Evolutionary conservation across 257 asterid species (phyloP), one percentile per base, ranked within the genome.

Genomic region (Solanum chiquidenum): DNA sequence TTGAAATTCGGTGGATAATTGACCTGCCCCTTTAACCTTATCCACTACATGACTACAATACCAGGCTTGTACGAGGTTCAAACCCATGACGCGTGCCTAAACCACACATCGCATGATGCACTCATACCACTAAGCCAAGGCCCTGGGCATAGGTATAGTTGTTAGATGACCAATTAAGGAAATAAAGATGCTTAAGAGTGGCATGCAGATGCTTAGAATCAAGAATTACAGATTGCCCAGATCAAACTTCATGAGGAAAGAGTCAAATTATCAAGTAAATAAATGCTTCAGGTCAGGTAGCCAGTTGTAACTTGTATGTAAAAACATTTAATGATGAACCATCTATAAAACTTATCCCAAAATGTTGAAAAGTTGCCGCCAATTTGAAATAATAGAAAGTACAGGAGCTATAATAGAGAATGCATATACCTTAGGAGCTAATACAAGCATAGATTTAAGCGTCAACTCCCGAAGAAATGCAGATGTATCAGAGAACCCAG

Each of bases 401-500:
- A 52, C 37, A 42, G n/a, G 84, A n/a, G n/a, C 62, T 40, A 42
- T 40, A 66, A 40, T 52, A 58, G 75, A 72, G 71, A 83, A 90
- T 75, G 76, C 49, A 44, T 84, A 88, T 87, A 96, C 99, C 98
- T 97, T 97, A 64, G 99, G 99, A 87, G 98, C 99, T 90, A 97
- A 93, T 90, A 96, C 94, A 86, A 97, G 98, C 99, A 97, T 97
- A 86, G 98, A 95, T 91, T 96, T 97, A 85, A 97, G 97, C 0
- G 99, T 97, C 93, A 95, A 89, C 88, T 97, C 99, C 94, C 99
- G 93, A 33, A 97, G 93, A 89, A 94, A 96, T 84, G 99, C 98
- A 88, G 99, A 96, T 68, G 99, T 94, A 87, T 97, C 99, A 4
- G 98, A 94, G 86, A 96, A 97, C 76, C 99, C 99, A 85, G 95